phyloP scores from a whole-genome alignment of 140 eudicot genomes.

The Senecio squalidus region DNA sequence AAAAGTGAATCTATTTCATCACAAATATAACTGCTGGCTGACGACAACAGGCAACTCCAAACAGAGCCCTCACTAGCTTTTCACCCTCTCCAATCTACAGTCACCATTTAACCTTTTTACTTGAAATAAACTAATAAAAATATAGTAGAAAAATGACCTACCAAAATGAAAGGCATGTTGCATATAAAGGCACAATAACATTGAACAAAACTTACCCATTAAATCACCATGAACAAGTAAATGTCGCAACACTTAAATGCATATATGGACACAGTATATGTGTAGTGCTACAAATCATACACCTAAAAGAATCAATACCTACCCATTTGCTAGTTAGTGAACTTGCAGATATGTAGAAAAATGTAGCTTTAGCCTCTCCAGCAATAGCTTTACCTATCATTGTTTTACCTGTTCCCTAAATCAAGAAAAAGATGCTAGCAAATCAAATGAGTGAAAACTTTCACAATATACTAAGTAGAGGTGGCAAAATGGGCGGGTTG shows the following conservation, averaged over 20 bases:
- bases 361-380: conserved; percentile 98
- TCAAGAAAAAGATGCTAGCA: conserved; percentile 12
- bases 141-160: not conserved
- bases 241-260: not conserved
- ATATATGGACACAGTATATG: not conserved
- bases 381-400: conserved; percentile 99
- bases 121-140: not conserved
- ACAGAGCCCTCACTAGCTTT: conserved; percentile 95
- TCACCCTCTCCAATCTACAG: conserved; percentile 96
- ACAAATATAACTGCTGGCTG: conserved; percentile 96
- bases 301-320: conserved; percentile 11
- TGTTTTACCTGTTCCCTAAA: conserved; percentile 96
- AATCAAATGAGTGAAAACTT: not conserved
- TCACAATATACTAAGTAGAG: not conserved
- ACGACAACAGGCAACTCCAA: conserved; percentile 95
- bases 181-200: not conserved
- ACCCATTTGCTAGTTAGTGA: conserved; percentile 99
- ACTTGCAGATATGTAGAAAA: conserved; percentile 97
- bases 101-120: conserved; percentile 6
- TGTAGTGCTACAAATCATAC: not conserved
- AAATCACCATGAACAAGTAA: conserved; percentile 1
- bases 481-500: not conserved
- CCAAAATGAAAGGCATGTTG: no score
- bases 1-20: conserved; percentile 94
- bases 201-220: not conserved